Conservation (phyloP, 1,139 yeast species). For the Casaregolazyma lundiana region DNA sequence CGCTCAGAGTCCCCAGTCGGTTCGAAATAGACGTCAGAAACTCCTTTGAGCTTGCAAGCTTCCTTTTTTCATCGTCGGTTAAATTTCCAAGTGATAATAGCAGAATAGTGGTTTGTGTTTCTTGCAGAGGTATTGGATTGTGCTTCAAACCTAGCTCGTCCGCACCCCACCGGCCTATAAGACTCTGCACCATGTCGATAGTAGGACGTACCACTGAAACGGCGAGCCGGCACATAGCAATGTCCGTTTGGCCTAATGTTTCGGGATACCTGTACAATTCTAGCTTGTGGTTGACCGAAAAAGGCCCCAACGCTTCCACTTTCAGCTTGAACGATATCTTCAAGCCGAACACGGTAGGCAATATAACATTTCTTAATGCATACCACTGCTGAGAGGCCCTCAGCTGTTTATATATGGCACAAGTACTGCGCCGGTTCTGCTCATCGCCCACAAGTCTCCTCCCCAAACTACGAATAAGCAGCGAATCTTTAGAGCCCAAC, state of each 20-base stretch:
- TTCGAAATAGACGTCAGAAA: slow-evolving; percentile 44
- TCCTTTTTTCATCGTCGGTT: slow-evolving; percentile 22
- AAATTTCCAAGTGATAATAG: slow-evolving; percentile 26
- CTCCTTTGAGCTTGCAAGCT: slow-evolving; percentile 29
- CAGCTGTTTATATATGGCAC: slow-evolving; percentile 9
- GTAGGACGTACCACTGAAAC: slow-evolving; percentile 3
- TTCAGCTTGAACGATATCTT: slow-evolving; percentile 3
- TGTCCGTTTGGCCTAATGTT: slow-evolving; percentile 14
- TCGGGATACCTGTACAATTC: slow-evolving; percentile 10
- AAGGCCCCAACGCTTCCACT: slow-evolving; percentile 11
- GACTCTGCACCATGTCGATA: slow-evolving; percentile 14
- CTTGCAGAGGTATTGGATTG: slow-evolving; percentile 23
- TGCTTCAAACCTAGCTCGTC: slow-evolving; percentile 20
- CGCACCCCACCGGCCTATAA: slow-evolving; percentile 25
- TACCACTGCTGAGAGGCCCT: slow-evolving; percentile 14
- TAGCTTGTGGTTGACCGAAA: slow-evolving; percentile 1
- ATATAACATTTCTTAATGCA: slow-evolving; percentile 11
- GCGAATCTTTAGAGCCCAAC: slow-evolving; percentile 16
- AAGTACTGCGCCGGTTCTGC: slow-evolving; percentile 1
- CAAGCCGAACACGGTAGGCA: slow-evolving; percentile 12
- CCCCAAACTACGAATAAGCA: slow-evolving; percentile 4
- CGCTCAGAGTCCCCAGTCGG: slow-evolving; percentile 43
- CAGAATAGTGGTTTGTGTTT: slow-evolving; percentile 26
- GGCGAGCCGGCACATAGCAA: slow-evolving; percentile 13
- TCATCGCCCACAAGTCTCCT: slow-evolving; percentile 10